A percentile compares a stretch with the other conserved stretches of the same genome.
Conservation (phyloP, 148 eudicot species). For the Silene latifolia region DNA sequence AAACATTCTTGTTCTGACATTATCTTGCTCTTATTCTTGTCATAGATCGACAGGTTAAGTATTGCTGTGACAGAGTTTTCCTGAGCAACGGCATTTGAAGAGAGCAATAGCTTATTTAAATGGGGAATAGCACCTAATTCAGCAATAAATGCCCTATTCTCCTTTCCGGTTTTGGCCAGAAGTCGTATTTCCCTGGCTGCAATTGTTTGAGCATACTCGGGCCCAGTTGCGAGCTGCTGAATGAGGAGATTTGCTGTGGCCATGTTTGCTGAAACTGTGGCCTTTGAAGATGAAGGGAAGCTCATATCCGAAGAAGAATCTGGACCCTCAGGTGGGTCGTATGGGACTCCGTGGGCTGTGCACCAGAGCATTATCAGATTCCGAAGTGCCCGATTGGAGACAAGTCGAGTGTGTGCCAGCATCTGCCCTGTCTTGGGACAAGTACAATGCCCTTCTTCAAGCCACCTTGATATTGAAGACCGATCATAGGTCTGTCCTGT, state of each 20-base stretch:
- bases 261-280: conserved; percentile 66
- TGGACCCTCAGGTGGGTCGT: conserved; percentile 34
- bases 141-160: conserved; percentile 81
- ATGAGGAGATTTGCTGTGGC: conserved; percentile 68
- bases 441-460: conserved; percentile 78
- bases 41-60: conserved; percentile 72
- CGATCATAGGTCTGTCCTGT: conserved; percentile 91
- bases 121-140: conserved; percentile 83
- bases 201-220: conserved; percentile 54
- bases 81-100: conserved; percentile 59
- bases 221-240: conserved; percentile 56
- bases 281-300: conserved; percentile 47
- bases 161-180: conserved; percentile 76
- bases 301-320: conserved; percentile 40
- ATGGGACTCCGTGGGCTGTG: conserved; percentile 42
- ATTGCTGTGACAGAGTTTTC: conserved; percentile 93
- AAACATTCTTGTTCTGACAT: conserved; percentile 73
- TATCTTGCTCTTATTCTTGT: conserved; percentile 59
- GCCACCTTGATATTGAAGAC: conserved; percentile 69
- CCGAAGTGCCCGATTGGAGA: conserved; percentile 65
- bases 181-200: conserved; percentile 78
- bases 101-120: conserved; percentile 51
- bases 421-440: conserved; percentile 92
- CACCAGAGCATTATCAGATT: conserved; percentile 83
- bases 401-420: conserved; percentile 50